Evolutionary conservation across 2,329 filamentous ascomycete species (phyloP), one percentile per base, ranked within the genome.

Genomic region (Balansia obtecta): DNA sequence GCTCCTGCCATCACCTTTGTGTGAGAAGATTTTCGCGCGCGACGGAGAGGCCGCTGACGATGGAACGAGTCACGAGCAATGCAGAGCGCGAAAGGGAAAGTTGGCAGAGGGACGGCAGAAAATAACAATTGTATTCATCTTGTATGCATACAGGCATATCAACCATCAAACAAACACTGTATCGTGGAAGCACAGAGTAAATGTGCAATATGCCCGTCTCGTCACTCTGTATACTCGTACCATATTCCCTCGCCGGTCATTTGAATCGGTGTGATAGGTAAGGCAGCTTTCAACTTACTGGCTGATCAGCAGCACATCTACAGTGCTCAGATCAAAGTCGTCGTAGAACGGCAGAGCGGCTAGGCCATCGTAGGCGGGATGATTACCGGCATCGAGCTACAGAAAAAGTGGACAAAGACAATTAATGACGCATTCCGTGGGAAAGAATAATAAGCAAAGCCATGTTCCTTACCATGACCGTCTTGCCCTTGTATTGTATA

Each of bases 401-500:
- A 50, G 41, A 45, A 32, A 52, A 43, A 11, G 4, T 27, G 27
- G 3, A 22, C 37, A 50, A 33, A 27, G 38, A 46, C 41, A 49
- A 48, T 46, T 43, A 16, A 16, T 11, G 30, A 9, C 45, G 15
- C 20, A 38, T 16, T 39, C 20, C 18, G 30, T 34, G 39, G 41
- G 6, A 20, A 40, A 32, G 27, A 37, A 20, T 5, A 43, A 33
- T 18, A 22, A 20, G 38, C 27, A 5, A 5, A 18, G 13, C 11
- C 2, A 13, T 22, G 18, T 44, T 18, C 48, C 62, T 60, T 73
- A 94, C 89, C 93, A 98, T 98, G 58, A 98, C 88, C 6, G 91
- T 97, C 70, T 98, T 98, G 54, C 93, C 93, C 71, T 97, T 98
- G 78, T 98, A 98, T 63, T 97, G 89, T 53, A 98, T 83, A 60